Conservation (phyloP, 192 early-diverging fungal genomes). For the Coemansia sp. region DNA sequence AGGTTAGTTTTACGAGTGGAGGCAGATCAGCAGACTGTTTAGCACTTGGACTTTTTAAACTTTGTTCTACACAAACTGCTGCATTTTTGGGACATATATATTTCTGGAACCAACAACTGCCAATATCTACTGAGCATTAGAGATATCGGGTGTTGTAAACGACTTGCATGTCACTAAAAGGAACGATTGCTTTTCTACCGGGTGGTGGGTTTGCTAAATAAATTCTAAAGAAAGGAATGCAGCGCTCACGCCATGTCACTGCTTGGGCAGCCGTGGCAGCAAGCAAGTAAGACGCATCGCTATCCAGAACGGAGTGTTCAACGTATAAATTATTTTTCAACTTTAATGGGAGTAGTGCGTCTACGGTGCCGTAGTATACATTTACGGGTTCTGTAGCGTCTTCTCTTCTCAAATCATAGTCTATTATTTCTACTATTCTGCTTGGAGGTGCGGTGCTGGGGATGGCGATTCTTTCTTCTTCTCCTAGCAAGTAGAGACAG, state of each 20-base stretch:
- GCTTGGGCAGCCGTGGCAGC: not conserved
- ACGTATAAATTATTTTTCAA: not conserved
- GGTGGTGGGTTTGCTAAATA: not conserved
- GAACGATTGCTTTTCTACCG: not conserved
- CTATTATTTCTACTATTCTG: not conserved
- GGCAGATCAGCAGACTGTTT: not conserved
- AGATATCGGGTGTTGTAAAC: not conserved
- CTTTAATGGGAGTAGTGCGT: not conserved
- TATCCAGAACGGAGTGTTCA: not conserved
- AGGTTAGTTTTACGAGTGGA: not conserved
- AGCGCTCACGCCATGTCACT: not conserved
- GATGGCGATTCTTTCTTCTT: not conserved
- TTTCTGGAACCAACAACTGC: too few species aligned
- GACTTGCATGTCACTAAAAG: not conserved
- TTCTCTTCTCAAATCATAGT: not conserved
- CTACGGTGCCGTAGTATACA: not conserved
- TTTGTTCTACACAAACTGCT: too few species aligned
- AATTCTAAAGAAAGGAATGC: not conserved
- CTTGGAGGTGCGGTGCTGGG: not conserved
- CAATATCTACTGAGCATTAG: not conserved
- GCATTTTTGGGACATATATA: too few species aligned
- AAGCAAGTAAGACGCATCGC: not conserved
- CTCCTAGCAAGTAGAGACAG: not conserved
- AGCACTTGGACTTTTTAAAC: not conserved
- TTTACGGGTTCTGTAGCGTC: not conserved